These are phyloP conservation scores for Cytospora chrysosperma DNA, from an alignment of 2,329 filamentous ascomycete species.

Conservation along the genomic window DNA sequence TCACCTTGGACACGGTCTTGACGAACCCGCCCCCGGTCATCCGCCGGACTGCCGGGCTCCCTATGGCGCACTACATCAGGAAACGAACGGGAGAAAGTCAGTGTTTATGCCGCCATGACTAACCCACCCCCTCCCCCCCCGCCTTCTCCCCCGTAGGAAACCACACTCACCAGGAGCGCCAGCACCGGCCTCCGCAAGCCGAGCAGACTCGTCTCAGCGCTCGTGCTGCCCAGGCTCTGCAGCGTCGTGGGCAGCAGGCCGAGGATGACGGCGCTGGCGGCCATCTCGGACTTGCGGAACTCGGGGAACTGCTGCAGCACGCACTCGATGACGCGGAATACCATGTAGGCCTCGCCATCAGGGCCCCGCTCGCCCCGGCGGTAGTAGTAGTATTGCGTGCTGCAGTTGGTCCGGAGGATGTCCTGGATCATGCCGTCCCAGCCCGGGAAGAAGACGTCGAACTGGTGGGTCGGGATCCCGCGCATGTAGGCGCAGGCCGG, in stretches of 20 bases:
- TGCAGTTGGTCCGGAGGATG: neutral
- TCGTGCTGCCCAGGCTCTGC: slow-evolving; percentile 21
- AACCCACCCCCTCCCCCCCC: no score
- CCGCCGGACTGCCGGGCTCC: neutral
- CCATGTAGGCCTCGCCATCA: neutral
- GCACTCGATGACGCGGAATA: slow-evolving; percentile 2
- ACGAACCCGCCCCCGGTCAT: neutral
- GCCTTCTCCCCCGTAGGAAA: no score
- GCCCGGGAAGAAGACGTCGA: slow-evolving; percentile 13
- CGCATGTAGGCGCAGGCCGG: no score
- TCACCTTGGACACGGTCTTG: neutral
- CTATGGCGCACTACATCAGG: neutral
- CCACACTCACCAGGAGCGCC: slow-evolving; percentile 19
- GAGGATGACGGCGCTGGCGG: slow-evolving; percentile 27
- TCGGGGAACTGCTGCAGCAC: slow-evolving; percentile 31
- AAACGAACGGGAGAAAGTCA: no score
- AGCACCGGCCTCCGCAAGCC: slow-evolving; percentile 26
- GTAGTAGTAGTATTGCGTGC: neutral
- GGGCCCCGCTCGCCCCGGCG: neutral
- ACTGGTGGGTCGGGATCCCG: neutral
- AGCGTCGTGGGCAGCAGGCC: slow-evolving; percentile 27
- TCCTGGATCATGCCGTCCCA: slow-evolving; percentile 6
- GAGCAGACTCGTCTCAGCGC: slow-evolving; percentile 27
- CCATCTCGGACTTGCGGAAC: slow-evolving; percentile 36
- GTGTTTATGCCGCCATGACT: no score